Evolutionary conservation across 2,329 filamentous ascomycete genomes (phyloP), one percentile per base, ranked within the genome.

Genomic region (Venturiaceae sp.): DNA sequence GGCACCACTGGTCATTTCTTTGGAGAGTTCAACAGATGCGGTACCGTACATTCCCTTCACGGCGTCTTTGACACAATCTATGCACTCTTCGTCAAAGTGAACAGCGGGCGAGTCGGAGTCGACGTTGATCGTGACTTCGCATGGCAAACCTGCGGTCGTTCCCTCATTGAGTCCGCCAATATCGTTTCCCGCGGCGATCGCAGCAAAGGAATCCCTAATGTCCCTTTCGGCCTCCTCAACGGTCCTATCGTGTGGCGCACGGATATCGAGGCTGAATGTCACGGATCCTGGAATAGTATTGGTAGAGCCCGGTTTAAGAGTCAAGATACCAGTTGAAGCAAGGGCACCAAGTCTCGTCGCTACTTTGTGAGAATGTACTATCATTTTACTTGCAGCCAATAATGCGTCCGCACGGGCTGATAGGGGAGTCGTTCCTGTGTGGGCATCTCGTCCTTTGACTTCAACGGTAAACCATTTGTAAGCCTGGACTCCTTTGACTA

Each of bases 371-470:
- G 82, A 83, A 58, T 83, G 80, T 0, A 86, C 70, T 61, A 91
- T 89, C 75, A 90, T 80, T 58, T 82, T 83, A 0, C 81, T 79
- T 7, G 86, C 84, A 7, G 83, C 80, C 33, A 88, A 80, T 53
- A 90, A 74, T 1, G 87, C 83, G 67, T 91, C 87, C 5, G 82
- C 81, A 19, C 87, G 80, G 59, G 83, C 80, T 34, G 76, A 72
- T 53, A 89, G 82, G 32, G 84, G 83, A 0, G 88, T 92, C 0
- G 88, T 90, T 1, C 88, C 88, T 0, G 88, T 90, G 66, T 92
- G 88, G 5, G 82, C 82, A 63, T 90, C 87, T 63, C 82, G 75
- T 1, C 88, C 87, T 9, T 75, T 75, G 2, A 91, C 79, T 5
- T 80, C 82, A 37, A 91, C 70, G 0, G 82, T 86, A 68, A 84